Evolutionary conservation across 2,329 filamentous ascomycete species (phyloP).

Genomic region (Trichoderma oligosporum): DNA sequence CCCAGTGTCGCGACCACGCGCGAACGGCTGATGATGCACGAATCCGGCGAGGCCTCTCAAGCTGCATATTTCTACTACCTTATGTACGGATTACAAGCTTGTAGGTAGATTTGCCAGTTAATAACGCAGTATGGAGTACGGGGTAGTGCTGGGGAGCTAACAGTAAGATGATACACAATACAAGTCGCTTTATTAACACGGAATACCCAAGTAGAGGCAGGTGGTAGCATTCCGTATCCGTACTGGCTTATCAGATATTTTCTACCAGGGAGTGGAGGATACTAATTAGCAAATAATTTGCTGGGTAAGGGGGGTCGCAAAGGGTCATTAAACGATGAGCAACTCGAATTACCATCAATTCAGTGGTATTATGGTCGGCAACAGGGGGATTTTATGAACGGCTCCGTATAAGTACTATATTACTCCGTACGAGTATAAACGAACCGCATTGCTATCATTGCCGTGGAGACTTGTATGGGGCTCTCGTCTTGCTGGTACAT

Average conservation of each 20-base stretch:
- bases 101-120: too few relatives aligned
- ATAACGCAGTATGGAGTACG: constrained; percentile 14
- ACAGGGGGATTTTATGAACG: constrained; percentile 2
- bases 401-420: constrained; percentile 17
- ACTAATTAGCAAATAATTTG: constrained; percentile 6
- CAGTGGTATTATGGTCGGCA: not conserved
- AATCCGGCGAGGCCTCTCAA: not conserved
- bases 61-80: too few relatives aligned
- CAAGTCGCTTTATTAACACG: not conserved
- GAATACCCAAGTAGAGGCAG: not conserved
- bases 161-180: too few relatives aligned
- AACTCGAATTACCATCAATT: constrained; percentile 5
- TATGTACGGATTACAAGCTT: too few relatives aligned
- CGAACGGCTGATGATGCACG: constrained; percentile 2
- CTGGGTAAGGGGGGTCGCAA: constrained; percentile 3
- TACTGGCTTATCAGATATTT: not conserved
- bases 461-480: constrained; percentile 13
- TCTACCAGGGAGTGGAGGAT: not conserved
- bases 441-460: constrained; percentile 13
- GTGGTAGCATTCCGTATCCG: constrained; percentile 9
- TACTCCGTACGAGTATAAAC: too few relatives aligned
- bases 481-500: constrained; percentile 11
- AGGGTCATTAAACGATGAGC: constrained; percentile 12
- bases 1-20: not conserved
- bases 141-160: too few relatives aligned